Evolutionary conservation across 257 asterid species (phyloP), one percentile per base, ranked within the genome.

Genomic region (Przewalskia tangutica): DNA sequence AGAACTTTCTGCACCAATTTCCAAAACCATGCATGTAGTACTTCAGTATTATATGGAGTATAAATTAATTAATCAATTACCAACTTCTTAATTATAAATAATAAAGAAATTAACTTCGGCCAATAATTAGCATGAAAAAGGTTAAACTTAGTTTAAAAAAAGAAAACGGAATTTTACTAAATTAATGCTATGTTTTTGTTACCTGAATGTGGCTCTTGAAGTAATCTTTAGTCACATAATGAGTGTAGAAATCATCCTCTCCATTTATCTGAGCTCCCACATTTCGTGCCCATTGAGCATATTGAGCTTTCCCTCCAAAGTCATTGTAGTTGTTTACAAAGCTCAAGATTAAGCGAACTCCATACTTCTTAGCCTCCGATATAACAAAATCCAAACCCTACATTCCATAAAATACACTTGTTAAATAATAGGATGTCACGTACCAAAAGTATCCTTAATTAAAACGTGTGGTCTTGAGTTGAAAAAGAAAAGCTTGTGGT

Each of bases 311-410:
- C 78, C 93, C 80, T 50, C 80, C 80, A 75, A 75, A 75, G 2
- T 75, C 46, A 9, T 75, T 75, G 46, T 75, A 75, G 34, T 90
- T 88, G 82, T 90, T 89, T 50, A 83, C 91, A 18, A 87, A 82
- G 60, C 88, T 85, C 85, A 90, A 60, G 36, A 89, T 89, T 17
- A 89, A 64, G 36, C 85, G 82, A 32, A 89, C 54, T 40, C 91
- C 93, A 62, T 87, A 76, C 20, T 82, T 89, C 34, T 77, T 79
- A 3, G 92, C 92, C 68, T 89, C 93, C n/a, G 93, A 83, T 17
- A 91, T 82, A 82, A 83, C 90, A 81, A 86, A 89, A 88, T 91
- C 90, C 86, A 89, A 46, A 5, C 90, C 91, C 90, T 90, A 20
- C 14, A 13, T 50, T 27, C 23, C 59, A 77, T 7, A 16, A 7